These are phyloP conservation scores for Pythium periplocum DNA, from an alignment of 352 stramenopile species.

Conservation along the genomic window DNA sequence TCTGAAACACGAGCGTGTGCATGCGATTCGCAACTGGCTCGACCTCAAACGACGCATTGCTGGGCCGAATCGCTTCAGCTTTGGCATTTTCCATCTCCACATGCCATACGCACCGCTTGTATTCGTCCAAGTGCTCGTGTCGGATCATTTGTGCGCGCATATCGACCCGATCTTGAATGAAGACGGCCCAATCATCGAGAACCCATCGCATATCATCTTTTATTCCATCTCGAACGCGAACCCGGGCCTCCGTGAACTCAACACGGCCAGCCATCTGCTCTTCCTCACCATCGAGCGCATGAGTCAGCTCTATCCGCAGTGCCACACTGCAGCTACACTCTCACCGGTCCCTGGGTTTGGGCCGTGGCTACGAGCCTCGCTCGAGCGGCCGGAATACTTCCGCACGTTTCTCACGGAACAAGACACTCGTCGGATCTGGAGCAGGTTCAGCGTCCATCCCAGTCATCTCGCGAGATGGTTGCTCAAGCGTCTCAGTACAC, in stretches of 20 bases:
- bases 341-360: constrained; percentile 76
- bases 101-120: constrained; percentile 66
- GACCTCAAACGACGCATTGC: constrained; percentile 61
- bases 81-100: constrained; percentile 79
- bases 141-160: constrained; percentile 57
- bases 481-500: constrained; percentile 41
- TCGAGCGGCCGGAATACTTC: constrained; percentile 24
- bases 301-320: constrained; percentile 54
- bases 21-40: constrained; percentile 57
- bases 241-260: constrained; percentile 66
- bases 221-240: constrained; percentile 85
- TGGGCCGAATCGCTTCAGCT: constrained; percentile 68
- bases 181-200: constrained; percentile 31
- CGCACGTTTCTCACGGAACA: constrained; percentile 45
- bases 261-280: constrained; percentile 76
- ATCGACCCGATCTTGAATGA: constrained; percentile 60
- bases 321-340: constrained; percentile 62
- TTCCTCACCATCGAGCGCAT: constrained; percentile 82
- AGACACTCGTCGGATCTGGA: constrained; percentile 40
- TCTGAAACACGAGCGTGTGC: constrained; percentile 74
- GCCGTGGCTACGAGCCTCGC: constrained; percentile 52
- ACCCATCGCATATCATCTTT: constrained; percentile 78
- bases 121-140: constrained; percentile 72
- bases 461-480: constrained; percentile 64
- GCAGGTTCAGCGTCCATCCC: constrained; percentile 58